Conservation (phyloP, 192 early-diverging fungal species). For the Coemansia sp. region DNA sequence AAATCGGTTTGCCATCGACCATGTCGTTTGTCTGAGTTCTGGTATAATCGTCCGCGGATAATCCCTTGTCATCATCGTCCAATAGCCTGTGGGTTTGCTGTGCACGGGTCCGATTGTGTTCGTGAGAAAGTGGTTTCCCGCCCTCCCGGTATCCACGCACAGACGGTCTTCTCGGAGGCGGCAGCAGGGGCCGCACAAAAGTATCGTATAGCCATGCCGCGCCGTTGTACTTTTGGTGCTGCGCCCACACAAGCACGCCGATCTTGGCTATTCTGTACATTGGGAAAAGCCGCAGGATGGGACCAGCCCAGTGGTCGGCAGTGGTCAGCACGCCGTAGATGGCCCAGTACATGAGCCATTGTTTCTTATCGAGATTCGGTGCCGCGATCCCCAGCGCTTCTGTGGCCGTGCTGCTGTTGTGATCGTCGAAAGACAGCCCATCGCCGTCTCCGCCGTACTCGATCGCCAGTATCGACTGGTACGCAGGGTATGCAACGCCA, state of each 20-base stretch:
- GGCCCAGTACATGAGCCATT: constrained; percentile 55
- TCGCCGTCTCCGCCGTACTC: constrained; percentile 25
- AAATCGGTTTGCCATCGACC: neutral
- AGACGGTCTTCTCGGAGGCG: constrained; percentile 18
- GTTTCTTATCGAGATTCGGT: constrained; percentile 49
- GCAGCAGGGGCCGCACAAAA: constrained; percentile 44
- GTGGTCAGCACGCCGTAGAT: constrained; percentile 51
- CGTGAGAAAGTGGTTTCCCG: neutral
- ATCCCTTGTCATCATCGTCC: neutral
- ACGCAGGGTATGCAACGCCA: constrained; percentile 49
- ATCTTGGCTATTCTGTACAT: constrained; percentile 51
- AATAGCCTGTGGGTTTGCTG: neutral
- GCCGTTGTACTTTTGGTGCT: constrained; percentile 51
- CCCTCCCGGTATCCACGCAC: neutral
- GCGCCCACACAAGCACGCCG: constrained; percentile 48
- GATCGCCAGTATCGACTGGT: constrained; percentile 54
- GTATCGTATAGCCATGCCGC: constrained; percentile 53
- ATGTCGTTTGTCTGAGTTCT: neutral
- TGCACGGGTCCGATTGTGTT: neutral
- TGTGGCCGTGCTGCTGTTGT: neutral
- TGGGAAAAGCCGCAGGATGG: constrained; percentile 48
- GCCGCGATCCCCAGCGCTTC: constrained; percentile 23
- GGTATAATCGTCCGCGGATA: neutral
- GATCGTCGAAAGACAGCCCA: constrained; percentile 6
- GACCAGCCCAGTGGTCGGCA: constrained; percentile 51